phyloP scores from a whole-genome alignment of 2,329 filamentous ascomycete genomes.

The Cordyceps farinosa region DNA sequence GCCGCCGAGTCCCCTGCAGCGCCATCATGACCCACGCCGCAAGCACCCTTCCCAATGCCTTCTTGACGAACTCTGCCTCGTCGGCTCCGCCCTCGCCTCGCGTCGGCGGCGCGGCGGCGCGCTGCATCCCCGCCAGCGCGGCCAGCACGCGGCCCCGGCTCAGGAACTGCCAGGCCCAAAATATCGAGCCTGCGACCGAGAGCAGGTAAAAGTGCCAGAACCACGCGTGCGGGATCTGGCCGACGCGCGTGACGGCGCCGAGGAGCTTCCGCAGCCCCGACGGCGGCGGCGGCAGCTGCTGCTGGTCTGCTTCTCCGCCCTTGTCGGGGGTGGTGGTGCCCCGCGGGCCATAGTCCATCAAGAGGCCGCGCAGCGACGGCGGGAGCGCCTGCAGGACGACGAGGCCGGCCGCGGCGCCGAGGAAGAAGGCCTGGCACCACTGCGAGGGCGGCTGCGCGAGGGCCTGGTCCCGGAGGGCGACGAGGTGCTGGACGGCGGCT shows the following conservation, averaged over 20 bases:
- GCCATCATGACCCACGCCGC: conserved; percentile 70
- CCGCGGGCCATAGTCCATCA: conserved; percentile 52
- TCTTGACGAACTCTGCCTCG: conserved; percentile 26
- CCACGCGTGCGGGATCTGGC: conserved; percentile 79
- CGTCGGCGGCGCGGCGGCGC: not conserved
- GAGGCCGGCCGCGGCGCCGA: conserved; percentile 39
- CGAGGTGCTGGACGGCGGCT: not conserved
- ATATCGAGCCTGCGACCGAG: conserved; percentile 64
- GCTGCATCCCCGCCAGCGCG: conserved; percentile 38
- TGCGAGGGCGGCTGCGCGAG: conserved; percentile 26
- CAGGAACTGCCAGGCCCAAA: conserved; percentile 69
- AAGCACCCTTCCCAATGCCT: conserved; percentile 59
- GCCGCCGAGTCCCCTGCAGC: conserved; percentile 68
- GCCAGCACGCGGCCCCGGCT: conserved; percentile 51
- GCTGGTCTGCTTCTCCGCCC: not conserved
- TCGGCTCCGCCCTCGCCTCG: not conserved
- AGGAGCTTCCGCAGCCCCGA: conserved; percentile 28
- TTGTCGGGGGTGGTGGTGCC: conserved; percentile 24
- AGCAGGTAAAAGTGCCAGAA: conserved; percentile 84
- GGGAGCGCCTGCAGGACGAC: conserved; percentile 44
- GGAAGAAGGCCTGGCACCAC: conserved; percentile 47
- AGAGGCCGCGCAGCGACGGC: conserved; percentile 37
- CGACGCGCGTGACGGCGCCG: conserved; percentile 29
- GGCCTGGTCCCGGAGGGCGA: not conserved
- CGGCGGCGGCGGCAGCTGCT: conserved; percentile 6